phyloP scores from a whole-genome alignment of 2,329 filamentous ascomycete species.

The Colletotrichum acutatum region DNA sequence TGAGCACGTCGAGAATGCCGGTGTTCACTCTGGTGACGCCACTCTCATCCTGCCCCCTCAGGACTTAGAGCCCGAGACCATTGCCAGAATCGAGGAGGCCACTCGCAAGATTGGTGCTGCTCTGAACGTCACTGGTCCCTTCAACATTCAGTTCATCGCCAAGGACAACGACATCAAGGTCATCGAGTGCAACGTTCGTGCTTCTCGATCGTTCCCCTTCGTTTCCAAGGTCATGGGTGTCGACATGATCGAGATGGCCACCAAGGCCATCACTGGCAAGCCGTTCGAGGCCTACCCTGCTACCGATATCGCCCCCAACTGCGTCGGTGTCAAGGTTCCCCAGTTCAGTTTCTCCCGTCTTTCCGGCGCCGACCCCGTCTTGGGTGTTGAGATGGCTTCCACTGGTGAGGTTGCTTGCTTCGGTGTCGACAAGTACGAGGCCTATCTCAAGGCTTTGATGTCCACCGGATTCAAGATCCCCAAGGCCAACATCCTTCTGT shows the following conservation, averaged over 20 bases:
- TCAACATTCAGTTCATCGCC: conserved; percentile 99
- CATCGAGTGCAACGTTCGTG: conserved; percentile 98
- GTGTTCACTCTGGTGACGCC: conserved; percentile 97
- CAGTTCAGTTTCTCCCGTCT: conserved; percentile 99
- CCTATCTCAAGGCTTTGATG: conserved; percentile 94
- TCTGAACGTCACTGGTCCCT: conserved; percentile 94
- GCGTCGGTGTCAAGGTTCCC: conserved; percentile 96
- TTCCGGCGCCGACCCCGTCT: conserved; percentile 93
- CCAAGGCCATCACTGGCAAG: conserved; percentile 91
- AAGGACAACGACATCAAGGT: conserved; percentile 99
- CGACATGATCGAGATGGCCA: conserved; percentile 98
- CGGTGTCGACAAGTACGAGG: conserved; percentile 94
- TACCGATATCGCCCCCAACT: conserved; percentile 79
- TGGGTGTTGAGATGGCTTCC: conserved; percentile 99
- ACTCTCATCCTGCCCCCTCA: conserved; percentile 95
- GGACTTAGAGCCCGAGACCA: conserved; percentile 89
- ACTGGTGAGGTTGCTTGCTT: conserved; percentile 99
- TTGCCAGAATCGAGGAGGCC: conserved; percentile 91
- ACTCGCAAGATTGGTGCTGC: conserved; percentile 95
- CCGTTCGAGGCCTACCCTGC: conserved; percentile 86
- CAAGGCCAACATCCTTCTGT: conserved; percentile 93
- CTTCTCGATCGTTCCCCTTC: conserved; percentile 96
- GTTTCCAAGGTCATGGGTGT: conserved; percentile 99
- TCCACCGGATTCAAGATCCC: conserved; percentile 97
- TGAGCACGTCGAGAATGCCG: conserved; percentile 98